A percentile compares a stretch with the other conserved stretches of the same genome.
phyloP scores from a whole-genome alignment of 2,329 filamentous ascomycete genomes.

The Pyrenochaeta sp. region DNA sequence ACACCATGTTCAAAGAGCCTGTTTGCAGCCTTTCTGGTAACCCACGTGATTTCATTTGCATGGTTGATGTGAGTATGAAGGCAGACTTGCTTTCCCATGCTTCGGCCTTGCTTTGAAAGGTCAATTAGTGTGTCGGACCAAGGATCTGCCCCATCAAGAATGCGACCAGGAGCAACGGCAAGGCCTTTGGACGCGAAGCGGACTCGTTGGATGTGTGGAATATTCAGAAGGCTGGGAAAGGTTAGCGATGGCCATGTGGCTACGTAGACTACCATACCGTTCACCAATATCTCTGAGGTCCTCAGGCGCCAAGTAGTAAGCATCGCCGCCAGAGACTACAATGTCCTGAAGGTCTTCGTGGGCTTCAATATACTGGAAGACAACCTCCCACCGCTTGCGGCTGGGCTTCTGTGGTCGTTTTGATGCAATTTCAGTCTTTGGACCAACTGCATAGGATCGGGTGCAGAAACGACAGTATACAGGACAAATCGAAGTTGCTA shows the following conservation, averaged over 20 bases:
- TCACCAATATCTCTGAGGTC: constrained; percentile 64
- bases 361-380: constrained; percentile 65
- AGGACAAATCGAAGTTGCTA: constrained; percentile 66
- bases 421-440: constrained; percentile 61
- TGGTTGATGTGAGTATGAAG: constrained; percentile 74
- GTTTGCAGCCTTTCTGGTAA: constrained; percentile 62
- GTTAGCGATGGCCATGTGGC: neutral
- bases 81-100: constrained; percentile 66
- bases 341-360: constrained; percentile 64
- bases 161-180: constrained; percentile 65
- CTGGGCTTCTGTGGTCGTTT: constrained; percentile 45
- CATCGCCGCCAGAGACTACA: constrained; percentile 70
- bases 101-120: constrained; percentile 60
- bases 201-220: constrained; percentile 67
- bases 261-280: constrained; percentile 23
- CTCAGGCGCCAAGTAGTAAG: constrained; percentile 64
- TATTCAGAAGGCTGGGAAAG: constrained; percentile 58
- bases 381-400: constrained; percentile 63
- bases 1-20: constrained; percentile 62
- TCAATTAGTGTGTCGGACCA: constrained; percentile 64
- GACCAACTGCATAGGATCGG: constrained; percentile 66
- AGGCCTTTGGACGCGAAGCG: constrained; percentile 70
- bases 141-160: constrained; percentile 61
- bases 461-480: constrained; percentile 72
- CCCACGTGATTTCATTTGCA: constrained; percentile 68